phyloP scores from a whole-genome alignment of 2,329 filamentous ascomycete species.

The Ophiostoma sp. region DNA sequence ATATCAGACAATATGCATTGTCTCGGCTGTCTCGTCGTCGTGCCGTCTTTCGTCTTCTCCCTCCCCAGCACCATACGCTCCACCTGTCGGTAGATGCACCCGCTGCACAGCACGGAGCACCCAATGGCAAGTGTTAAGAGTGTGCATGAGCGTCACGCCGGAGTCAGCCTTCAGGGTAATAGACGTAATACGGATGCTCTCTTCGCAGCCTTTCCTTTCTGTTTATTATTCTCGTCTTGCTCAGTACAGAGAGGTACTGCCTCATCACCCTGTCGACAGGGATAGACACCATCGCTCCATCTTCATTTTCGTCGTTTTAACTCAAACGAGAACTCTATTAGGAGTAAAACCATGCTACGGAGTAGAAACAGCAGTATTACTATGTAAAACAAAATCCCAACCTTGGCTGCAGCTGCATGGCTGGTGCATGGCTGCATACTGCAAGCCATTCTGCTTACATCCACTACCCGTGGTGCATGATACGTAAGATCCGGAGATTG shows the following conservation, averaged over 20 bases:
- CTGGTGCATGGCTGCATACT: slow-evolving; percentile 8
- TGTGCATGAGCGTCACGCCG: background rate
- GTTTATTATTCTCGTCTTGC: background rate
- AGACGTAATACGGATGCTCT: background rate
- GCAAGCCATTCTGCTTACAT: slow-evolving; percentile 14
- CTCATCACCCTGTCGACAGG: background rate
- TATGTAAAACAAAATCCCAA: background rate
- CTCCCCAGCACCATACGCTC: background rate
- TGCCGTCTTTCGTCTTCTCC: background rate
- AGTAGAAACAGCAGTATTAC: background rate
- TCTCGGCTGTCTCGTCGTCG: background rate
- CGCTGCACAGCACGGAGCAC: slow-evolving; percentile 22
- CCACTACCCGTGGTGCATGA: slow-evolving; percentile 10
- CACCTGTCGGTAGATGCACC: slow-evolving; percentile 11
- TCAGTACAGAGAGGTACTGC: background rate
- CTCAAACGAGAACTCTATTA: too few relatives aligned
- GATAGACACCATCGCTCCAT: background rate
- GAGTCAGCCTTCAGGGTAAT: too few relatives aligned
- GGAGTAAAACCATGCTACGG: too few relatives aligned
- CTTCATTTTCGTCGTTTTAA: background rate
- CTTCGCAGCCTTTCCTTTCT: background rate
- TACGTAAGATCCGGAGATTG: slow-evolving; percentile 20
- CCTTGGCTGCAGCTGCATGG: slow-evolving; percentile 9
- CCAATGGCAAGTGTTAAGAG: slow-evolving; percentile 14
- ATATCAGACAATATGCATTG: slow-evolving; percentile 14